Evolutionary conservation across 768 basidiomycete species (phyloP), one percentile per base, ranked within the genome.

Genomic region (Rhodotorula paludigena): DNA sequence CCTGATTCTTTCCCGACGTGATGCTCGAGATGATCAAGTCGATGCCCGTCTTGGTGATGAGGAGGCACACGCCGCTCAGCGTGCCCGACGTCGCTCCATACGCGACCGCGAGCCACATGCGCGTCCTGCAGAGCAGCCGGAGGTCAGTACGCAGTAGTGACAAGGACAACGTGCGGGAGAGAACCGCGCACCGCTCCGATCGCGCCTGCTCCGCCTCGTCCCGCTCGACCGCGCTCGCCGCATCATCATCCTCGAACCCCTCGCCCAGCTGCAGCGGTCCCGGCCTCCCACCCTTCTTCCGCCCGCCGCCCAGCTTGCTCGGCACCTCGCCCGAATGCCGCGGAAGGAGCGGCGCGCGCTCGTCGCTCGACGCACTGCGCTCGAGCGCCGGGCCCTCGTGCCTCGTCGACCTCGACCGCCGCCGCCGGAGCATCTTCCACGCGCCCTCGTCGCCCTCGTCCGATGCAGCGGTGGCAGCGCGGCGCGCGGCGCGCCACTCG

Each of bases 21-120:
- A 91, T 69, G 0, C 90, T 91, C 41, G 92, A 80, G 64, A 97
- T 80, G 14, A 94, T 81, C 15, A 97, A 81, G 78, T 94, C 91
- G 18, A 92, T 89, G 5, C 90, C 92, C 66, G 90, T 90, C 80
- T 97, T 97, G 23, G 92, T 92, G 70, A 94, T 89, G 23, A 97
- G 82, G 33, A 97, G 80, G 76, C 90, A 94, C 86, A 97, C 89
- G 32, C 92, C 92, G 7, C 88, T 89, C 35, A 94, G 81, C 30
- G 89, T 91, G 0, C 92, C 92, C 7, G 89, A 91, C 58, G 87
- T 84, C 20, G 89, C 89, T 23, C 92, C 88, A 77, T 89, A 97
- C 2, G 89, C 89, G 53, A 92, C 82, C 18, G 91, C 89, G 51
- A 92, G 78, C 64, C 88, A 79, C 2, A 89, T 77, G 1, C 84